Base-by-base conservation (phyloP, 129 eudicot genomes). In the Tagetes erecta region DNA sequence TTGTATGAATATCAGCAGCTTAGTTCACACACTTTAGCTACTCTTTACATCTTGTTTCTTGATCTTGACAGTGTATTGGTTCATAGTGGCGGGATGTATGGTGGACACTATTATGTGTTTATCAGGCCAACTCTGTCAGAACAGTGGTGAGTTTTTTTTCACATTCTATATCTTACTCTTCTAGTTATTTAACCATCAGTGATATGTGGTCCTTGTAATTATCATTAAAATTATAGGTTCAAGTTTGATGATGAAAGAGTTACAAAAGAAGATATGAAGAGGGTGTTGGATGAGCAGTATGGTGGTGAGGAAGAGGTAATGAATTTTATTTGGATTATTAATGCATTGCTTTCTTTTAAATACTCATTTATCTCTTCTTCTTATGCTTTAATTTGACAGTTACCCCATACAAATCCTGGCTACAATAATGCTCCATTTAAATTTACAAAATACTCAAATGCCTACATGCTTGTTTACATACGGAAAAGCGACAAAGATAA, bases 31-130 rank as follows among this genome's bases (percentile, higher is more conserved):
- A n/a, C n/a, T n/a, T n/a, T n/a, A n/a, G n/a, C n/a, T n/a, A n/a
- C n/a, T n/a, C n/a, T n/a, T 59, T 59, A 59, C 78, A 39, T 57
- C 33, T 71, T 50, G 67, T 55, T 38, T 70, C 44, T 71, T 74
- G 52, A 41, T 39, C 27, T 20, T 20, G 27, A 20, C 92, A 92
- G 98, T 84, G 98, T 92, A 74, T 83, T 92, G 88, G 98, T 92
- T 71, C 98, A 92, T 82, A 92, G 98, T 73, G 98, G 96, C 1
- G 98, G 98, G 40, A 95, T 92, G 81, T 96, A 92, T 75, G 98
- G 98, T 40, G 98, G 98, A 77, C 96, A 92, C 66, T 92, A 92
- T 74, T 89, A 89, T 83, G 98, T 95, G 38, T 92, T 73, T 75
- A 92, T 92, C 80, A 86, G 98, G 85, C 98, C 98, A 49, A 92